Conservation (phyloP, 306 rosid species). For the Quercus suber region DNA sequence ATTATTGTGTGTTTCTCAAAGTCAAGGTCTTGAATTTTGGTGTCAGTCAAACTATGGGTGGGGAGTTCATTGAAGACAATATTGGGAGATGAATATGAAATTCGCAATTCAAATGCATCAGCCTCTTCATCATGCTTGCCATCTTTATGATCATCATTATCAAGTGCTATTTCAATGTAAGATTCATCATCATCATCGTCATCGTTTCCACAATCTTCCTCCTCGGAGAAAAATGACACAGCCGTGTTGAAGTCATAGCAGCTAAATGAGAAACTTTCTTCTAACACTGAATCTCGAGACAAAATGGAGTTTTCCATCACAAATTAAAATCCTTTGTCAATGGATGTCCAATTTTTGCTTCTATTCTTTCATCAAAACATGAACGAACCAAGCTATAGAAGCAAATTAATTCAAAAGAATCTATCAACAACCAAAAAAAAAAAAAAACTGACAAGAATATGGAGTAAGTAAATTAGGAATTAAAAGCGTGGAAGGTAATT, state of each 20-base stretch:
- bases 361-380: no score
- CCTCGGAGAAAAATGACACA: slow-evolving; percentile 15
- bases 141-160: neutral
- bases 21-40: neutral
- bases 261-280: slow-evolving; percentile 31
- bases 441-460: no score
- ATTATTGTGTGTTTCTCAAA: neutral
- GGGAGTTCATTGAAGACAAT: neutral
- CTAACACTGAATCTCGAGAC: neutral
- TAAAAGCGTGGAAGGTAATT: no score
- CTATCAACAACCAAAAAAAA: no score
- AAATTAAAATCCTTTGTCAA: no score
- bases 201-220: neutral
- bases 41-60: neutral
- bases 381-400: no score
- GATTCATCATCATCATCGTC: slow-evolving; percentile 30
- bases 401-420: no score
- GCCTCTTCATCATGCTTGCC: neutral
- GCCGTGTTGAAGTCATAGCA: slow-evolving; percentile 20
- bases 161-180: slow-evolving; percentile 48
- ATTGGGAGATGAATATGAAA: slow-evolving; percentile 47
- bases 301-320: neutral
- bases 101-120: slow-evolving; percentile 30
- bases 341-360: no score
- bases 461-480: no score